Evolutionary conservation across 192 early-diverging fungal genomes (phyloP), one percentile per base, ranked within the genome.

Genomic region (Coemansia sp.): DNA sequence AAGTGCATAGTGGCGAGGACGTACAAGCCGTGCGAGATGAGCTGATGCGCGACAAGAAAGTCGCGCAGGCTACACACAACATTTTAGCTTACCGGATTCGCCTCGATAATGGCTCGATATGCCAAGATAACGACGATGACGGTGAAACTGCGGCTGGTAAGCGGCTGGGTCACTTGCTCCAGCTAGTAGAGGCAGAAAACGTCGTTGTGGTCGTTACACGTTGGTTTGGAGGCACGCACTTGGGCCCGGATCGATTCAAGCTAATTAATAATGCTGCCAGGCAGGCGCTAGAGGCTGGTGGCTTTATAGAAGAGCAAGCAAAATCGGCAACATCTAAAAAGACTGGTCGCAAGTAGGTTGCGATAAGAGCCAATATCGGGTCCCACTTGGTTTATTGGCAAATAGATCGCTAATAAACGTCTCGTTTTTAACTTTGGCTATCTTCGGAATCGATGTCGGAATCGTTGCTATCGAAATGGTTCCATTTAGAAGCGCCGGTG

Each of bases 141-240:
- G 96, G 96, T 19, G 96, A 98, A 80, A 92, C 90, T 2, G 94
- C 94, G 2, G 96, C 96, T 5, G 96, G 96, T 14, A 88, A 88
- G 66, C 78, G 95, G 34, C 76, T 98, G 55, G 76, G 88, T 11
- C 93, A 97, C 80, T 76, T 98, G 67, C 75, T 98, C 73, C 88
- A 95, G 66, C 78, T 92, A 14, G 65, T 92, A 29, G 88, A 90
- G 7, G 86, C 87, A 6, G 77, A 82, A 42, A 89, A 95, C 74
- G 87, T 92, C 0, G 76, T 94, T 8, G 94, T 95, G 4, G 87
- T 97, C 2, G 95, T 98, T 17, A 82, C 85, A 1, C 75, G 90
- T 36, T 96, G 93, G 93, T 98, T 92, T 76, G 96, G 96, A 7
- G 96, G 96, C 44, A 89, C 91, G 8, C 87, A 89, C 17, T 67